phyloP scores from a whole-genome alignment of 108 stramenopile species.

The Fragilaria radians region DNA sequence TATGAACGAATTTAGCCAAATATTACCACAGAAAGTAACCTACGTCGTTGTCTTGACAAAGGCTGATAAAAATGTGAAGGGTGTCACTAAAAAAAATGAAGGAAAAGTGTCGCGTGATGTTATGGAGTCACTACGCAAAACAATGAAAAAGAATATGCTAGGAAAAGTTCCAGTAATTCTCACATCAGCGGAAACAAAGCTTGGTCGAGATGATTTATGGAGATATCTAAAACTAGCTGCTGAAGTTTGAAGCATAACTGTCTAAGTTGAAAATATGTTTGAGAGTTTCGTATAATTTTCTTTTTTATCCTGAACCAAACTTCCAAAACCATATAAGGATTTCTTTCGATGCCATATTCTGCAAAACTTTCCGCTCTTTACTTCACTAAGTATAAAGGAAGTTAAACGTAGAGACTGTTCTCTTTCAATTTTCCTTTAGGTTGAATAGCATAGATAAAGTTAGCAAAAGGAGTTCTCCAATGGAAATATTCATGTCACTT shows the following conservation, averaged over 20 bases:
- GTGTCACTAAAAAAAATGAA: slow-evolving; percentile 38
- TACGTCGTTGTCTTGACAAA: slow-evolving; percentile 93
- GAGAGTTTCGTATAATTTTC: no score
- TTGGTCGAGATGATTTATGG: slow-evolving; percentile 85
- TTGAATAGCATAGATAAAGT: no score
- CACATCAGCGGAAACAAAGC: slow-evolving; percentile 75
- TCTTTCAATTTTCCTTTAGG: no score
- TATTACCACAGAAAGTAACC: slow-evolving; percentile 31
- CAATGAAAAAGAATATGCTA: slow-evolving; percentile 63
- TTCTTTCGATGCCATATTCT: no score
- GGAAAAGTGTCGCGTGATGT: slow-evolving; percentile 65
- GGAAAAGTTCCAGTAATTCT: slow-evolving; percentile 67
- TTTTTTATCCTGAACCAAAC: no score
- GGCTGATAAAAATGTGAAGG: slow-evolving; percentile 89
- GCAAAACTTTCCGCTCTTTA: no score
- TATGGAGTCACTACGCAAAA: slow-evolving; percentile 45
- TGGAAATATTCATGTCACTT: no score
- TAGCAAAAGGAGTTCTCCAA: no score
- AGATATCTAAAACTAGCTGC: slow-evolving; percentile 61
- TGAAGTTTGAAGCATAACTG: slow-evolving; percentile 29
- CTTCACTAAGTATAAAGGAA: no score
- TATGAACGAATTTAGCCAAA: slow-evolving; percentile 71
- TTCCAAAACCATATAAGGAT: no score
- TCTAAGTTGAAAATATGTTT: no score
- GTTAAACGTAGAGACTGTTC: no score